Percentiles rank a stretch among this genome's conserved stretches.
Conservation (phyloP, 2,329 filamentous ascomycete species). For the Beauveria varroae region DNA sequence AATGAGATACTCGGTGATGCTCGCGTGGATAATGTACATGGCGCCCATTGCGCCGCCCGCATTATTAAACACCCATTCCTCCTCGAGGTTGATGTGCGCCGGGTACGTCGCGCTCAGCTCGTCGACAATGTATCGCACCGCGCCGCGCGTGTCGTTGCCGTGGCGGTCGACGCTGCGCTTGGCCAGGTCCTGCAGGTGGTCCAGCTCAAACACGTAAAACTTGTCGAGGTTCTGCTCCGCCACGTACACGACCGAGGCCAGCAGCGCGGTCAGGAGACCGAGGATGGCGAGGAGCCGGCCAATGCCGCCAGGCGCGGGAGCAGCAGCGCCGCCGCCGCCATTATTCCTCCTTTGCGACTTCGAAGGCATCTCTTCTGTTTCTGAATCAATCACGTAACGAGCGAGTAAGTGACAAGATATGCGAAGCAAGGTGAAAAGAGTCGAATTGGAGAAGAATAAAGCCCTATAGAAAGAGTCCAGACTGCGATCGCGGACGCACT, state of each 20-base stretch:
- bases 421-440: not conserved
- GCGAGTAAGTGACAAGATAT: not conserved
- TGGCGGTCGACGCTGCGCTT: constrained; percentile 58
- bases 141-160: constrained; percentile 65
- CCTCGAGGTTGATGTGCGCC: constrained; percentile 56
- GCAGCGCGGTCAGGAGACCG: constrained; percentile 45
- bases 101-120: constrained; percentile 51
- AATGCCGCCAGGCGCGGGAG: constrained; percentile 16
- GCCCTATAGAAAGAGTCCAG: not conserved
- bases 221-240: constrained; percentile 51
- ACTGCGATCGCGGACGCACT: not conserved
- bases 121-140: constrained; percentile 62
- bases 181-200: constrained; percentile 61
- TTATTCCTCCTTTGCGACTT: constrained; percentile 10
- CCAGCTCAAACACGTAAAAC: constrained; percentile 70
- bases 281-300: constrained; percentile 39
- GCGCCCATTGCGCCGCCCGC: constrained; percentile 85
- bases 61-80: constrained; percentile 91
- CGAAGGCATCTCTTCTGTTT: constrained; percentile 3
- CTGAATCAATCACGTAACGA: not conserved
- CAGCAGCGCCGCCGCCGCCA: not conserved
- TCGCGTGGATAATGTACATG: constrained; percentile 86
- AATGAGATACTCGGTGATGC: constrained; percentile 86
- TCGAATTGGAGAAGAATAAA: not conserved
- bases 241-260: constrained; percentile 46